Percentiles rank a stretch among this genome's conserved stretches.
Evolutionary conservation across 768 basidiomycete species (phyloP).

Genomic region (Mrakia frigida): DNA sequence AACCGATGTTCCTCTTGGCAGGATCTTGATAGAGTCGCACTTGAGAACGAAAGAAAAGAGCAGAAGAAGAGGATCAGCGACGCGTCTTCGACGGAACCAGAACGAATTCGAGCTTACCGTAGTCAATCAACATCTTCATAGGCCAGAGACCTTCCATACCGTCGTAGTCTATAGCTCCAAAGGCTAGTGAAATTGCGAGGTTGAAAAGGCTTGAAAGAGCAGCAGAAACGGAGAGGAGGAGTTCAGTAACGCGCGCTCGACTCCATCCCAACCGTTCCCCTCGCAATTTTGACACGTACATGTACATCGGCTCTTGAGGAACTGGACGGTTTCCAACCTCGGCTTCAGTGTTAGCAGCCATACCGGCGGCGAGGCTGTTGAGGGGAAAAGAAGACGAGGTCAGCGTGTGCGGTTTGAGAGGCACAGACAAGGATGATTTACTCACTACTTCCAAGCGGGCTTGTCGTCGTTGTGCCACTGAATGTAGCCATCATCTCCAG

Average conservation of each 20-base stretch:
- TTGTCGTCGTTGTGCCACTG: conserved; percentile 26
- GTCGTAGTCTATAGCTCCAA: conserved; percentile 59
- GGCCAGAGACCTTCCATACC: conserved; percentile 15
- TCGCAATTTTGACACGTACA: not conserved
- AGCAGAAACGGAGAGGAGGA: not conserved
- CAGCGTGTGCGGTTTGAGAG: not conserved
- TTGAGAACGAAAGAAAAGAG: not conserved
- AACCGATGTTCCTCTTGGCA: conserved; percentile 17
- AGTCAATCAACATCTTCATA: conserved; percentile 19
- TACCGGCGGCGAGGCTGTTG: conserved; percentile 52
- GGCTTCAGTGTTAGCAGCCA: conserved; percentile 57
- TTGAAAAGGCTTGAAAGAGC: conserved; percentile 79
- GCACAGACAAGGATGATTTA: not conserved
- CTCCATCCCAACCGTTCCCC: too few relatives aligned
- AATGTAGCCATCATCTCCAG: conserved; percentile 27
- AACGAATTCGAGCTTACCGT: not conserved
- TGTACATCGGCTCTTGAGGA: conserved; percentile 63
- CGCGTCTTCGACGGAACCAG: not conserved
- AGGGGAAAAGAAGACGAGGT: not conserved
- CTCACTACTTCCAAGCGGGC: conserved; percentile 47
- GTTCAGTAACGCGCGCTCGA: too few relatives aligned
- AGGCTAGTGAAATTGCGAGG: conserved; percentile 77
- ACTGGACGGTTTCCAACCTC: conserved; percentile 66
- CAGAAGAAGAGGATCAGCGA: not conserved
- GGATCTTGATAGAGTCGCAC: conserved; percentile 9